phyloP scores from a whole-genome alignment of 2,329 filamentous ascomycete species.

The Albifimbria verrucaria region DNA sequence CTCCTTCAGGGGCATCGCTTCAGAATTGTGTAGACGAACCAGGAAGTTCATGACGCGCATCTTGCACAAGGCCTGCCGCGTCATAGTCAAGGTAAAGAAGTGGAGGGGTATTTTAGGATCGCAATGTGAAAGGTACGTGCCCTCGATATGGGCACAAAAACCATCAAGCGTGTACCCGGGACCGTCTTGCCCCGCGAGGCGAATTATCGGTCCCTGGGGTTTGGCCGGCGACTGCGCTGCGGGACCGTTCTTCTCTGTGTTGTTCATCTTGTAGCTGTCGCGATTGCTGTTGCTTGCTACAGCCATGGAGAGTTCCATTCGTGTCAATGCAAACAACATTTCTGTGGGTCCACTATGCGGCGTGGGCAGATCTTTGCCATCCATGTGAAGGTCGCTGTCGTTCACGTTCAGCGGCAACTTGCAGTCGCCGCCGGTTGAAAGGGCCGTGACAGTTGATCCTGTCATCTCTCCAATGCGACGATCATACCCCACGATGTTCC shows the following conservation, averaged over 20 bases:
- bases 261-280: constrained; percentile 26
- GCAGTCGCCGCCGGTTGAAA: constrained; percentile 52
- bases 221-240: constrained; percentile 13
- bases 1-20: constrained; percentile 36
- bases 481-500: constrained; percentile 68
- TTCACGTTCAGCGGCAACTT: constrained; percentile 59
- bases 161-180: constrained; percentile 48
- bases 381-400: constrained; percentile 55
- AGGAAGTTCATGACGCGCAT: constrained; percentile 54
- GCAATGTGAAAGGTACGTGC: constrained; percentile 52
- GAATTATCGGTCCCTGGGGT: constrained; percentile 31
- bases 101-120: constrained; percentile 58
- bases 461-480: constrained; percentile 66
- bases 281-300: constrained; percentile 45
- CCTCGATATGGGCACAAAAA: constrained; percentile 53
- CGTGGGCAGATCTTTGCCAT: constrained; percentile 52
- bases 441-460: constrained; percentile 53
- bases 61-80: constrained; percentile 52
- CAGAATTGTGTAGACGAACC: constrained; percentile 41
- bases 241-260: constrained; percentile 3
- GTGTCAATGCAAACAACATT: constrained; percentile 56
- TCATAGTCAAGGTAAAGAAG: constrained; percentile 57
- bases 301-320: constrained; percentile 55
- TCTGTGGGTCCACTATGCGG: constrained; percentile 52
- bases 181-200: constrained; percentile 48